Base-by-base conservation (phyloP, 805 yeast genomes). In the Komagataella phaffii region DNA sequence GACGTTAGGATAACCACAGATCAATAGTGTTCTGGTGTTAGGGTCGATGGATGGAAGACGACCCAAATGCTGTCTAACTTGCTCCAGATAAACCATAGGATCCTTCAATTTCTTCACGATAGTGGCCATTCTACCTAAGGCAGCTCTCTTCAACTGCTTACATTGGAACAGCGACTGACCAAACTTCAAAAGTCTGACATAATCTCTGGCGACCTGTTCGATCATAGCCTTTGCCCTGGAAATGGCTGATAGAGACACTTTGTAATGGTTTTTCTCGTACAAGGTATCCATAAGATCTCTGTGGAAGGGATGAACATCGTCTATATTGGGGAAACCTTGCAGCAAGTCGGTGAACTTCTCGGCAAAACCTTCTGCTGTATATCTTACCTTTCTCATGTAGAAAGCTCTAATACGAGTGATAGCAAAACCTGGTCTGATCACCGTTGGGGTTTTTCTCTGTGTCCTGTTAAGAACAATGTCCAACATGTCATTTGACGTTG, bases 121-220 rank as follows among this genome's bases (percentile, higher is more conserved):
- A 43, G 99, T 93, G 52, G 99, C 99, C 99, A 93, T 93, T 72
- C 99, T 86, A 77, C 99, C 99, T 61, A 93, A 74, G 36, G 98
- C 99, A 59, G 99, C 99, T 65, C 97, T 80, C 71, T 93, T 93
- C 67, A 93, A 81, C 74, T 93, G 99, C 72, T 93, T 93, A 79
- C 99, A 93, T 75, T 95, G 99, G 73, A 89, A 93, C 57, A 93
- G 74, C 46, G 97, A 90, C 75, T 93, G 99, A 62, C 99, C 99
- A 64, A 90, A 93, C 73, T 93, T 93, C 64, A 93, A 76, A 61
- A 93, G 79, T 66, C 99, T 81, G 57, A 83, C 85, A 67, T 93
- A 93, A 74, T 93, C 99, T 71, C 99, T 80, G 19, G 96, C 77
- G 46, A 93, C 97, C 71, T 90, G 96, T 71, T 93, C 99, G 58